A percentile compares a stretch with the other conserved stretches of the same genome.
Evolutionary conservation across 352 stramenopile genomes (phyloP).

Genomic region (Phytophthora aleatoria): DNA sequence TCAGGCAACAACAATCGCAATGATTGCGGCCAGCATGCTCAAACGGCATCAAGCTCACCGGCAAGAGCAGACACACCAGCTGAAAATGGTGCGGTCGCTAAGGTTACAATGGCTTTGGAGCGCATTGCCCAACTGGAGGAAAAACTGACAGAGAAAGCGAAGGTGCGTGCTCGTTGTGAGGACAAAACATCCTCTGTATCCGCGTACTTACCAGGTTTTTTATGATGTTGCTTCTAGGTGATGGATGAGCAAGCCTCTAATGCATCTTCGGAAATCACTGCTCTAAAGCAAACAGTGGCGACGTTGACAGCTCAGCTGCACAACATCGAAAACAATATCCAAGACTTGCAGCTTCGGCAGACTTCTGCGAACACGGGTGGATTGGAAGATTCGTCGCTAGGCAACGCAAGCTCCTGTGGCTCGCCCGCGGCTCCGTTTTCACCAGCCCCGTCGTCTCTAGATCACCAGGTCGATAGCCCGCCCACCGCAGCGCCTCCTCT

Average conservation of each 20-base stretch:
- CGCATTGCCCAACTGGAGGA: constrained; percentile 48
- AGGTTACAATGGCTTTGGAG: constrained; percentile 39
- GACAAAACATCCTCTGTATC: not conserved
- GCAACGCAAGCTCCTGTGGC: constrained; percentile 34
- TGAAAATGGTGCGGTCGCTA: constrained; percentile 20
- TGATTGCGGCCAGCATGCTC: not conserved
- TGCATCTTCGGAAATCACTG: constrained; percentile 41
- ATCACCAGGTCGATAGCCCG: constrained; percentile 30
- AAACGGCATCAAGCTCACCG: not conserved
- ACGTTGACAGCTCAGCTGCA: constrained; percentile 47
- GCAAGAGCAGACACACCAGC: not conserved
- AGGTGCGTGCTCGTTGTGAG: constrained; percentile 31
- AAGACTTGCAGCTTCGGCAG: constrained; percentile 48
- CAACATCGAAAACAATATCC: constrained; percentile 48
- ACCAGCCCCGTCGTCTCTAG: constrained; percentile 38
- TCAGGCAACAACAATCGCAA: not conserved
- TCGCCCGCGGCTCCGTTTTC: constrained; percentile 42
- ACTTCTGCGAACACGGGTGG: constrained; percentile 12
- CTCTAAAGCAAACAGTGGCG: constrained; percentile 53
- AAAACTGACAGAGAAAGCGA: constrained; percentile 47
- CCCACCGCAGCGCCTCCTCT: constrained; percentile 31
- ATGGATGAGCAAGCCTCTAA: constrained; percentile 42
- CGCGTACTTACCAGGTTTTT: constrained; percentile 3
- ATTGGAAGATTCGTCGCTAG: constrained; percentile 30
- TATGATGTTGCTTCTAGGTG: constrained; percentile 26